phyloP scores from a whole-genome alignment of 2,329 filamentous ascomycete species.

The Arthrobotrys megalospora region DNA sequence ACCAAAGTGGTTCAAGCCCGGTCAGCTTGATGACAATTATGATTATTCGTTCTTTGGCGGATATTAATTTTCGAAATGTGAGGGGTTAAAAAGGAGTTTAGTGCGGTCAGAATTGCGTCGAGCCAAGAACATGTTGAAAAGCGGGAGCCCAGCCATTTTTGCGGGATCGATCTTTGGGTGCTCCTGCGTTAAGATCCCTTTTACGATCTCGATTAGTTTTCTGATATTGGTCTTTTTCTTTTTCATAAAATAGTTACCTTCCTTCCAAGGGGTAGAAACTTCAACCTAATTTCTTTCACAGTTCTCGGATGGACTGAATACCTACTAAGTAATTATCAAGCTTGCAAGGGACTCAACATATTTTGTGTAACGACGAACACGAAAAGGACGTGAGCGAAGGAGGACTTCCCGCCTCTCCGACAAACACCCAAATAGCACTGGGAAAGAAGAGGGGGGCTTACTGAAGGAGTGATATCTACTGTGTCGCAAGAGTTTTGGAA shows the following conservation, averaged over 20 bases:
- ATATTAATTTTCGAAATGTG: slow-evolving; percentile 23
- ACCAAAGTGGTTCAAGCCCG: background rate
- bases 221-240: background rate
- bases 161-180: slow-evolving; percentile 25
- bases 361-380: slow-evolving; percentile 14
- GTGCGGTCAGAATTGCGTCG: slow-evolving; percentile 11
- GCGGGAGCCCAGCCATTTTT: slow-evolving; percentile 37
- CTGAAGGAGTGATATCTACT: background rate
- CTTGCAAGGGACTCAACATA: background rate
- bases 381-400: background rate
- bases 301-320: too few relatives aligned
- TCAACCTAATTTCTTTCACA: too few relatives aligned
- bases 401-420: background rate
- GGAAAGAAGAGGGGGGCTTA: background rate
- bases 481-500: background rate
- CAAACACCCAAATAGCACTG: slow-evolving; percentile 1
- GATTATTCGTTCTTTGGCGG: slow-evolving; percentile 23
- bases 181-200: background rate
- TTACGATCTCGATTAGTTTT: background rate
- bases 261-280: background rate
- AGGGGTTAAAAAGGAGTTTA: slow-evolving; percentile 32
- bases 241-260: background rate
- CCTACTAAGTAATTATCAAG: too few relatives aligned
- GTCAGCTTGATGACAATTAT: slow-evolving; percentile 58
- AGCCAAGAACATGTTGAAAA: slow-evolving; percentile 43